Evolutionary conservation across 1,284 basidiomycete species (phyloP), one percentile per base, ranked within the genome.

Genomic region (Thelephora terrestris): DNA sequence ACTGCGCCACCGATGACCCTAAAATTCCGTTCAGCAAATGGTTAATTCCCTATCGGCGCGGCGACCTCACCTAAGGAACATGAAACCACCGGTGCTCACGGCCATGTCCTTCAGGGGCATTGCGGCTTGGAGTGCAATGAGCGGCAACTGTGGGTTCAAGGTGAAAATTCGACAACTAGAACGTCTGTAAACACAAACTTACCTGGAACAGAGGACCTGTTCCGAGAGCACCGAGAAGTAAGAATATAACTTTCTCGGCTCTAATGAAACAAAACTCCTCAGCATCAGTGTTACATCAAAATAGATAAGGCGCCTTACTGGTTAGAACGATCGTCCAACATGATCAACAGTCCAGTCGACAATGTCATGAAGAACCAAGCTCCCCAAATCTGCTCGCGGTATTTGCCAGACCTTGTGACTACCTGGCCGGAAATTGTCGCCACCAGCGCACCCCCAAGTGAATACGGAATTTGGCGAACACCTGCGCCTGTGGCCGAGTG

Each of bases 21-120:
- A 50, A 18, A 7, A 34, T 38, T 5, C 50, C 29, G 14, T 32
- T 32, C 7, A 27, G 29, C 14, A 12, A 12, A 32, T 6, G 20
- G 14, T 32, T 9, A 4, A 34, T 32, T 32, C 3, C 29, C 9
- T 6, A 10, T 32, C 29, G 9, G 14, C 5, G 7, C 3, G 16
- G 7, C 12, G 4, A n/a, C 29, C 64, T 45, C 56, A 79, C 79
- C 85, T 73, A 50, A 88, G 65, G 57, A 91, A 81, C n/a, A 78
- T 76, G 58, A 81, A 85, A 0, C 79, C 78, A 2, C 74, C 68
- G 0, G 87, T 87, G 50, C 76, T 79, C 0, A 86, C 87, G 1
- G 85, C 82, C 84, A 89, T 85, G 55, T 89, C 85, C 55, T 79
- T 81, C 21, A 85, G 56, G 0, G 87, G 87, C 84, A 91, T 89